phyloP scores from a whole-genome alignment of 163 green algal genomes.

The Chlorella variabilis region DNA sequence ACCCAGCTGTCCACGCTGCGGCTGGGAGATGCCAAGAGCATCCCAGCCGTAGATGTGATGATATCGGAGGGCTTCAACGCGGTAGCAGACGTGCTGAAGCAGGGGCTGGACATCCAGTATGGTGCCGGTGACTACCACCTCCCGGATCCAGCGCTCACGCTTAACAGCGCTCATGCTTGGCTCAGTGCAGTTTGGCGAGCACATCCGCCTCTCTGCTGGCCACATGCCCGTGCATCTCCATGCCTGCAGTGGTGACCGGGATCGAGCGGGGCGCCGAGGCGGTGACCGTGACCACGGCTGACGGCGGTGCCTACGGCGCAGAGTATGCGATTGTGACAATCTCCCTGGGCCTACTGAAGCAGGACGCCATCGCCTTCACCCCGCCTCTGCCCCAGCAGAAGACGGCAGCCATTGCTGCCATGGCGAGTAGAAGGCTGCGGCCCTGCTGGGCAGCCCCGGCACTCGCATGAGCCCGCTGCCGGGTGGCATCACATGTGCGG shows the following conservation, averaged over 20 bases:
- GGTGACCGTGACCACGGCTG: conserved; percentile 32
- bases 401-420: conserved; percentile 34
- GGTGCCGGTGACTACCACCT: background rate
- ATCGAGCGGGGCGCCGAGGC: background rate
- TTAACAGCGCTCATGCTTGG: no score
- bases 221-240: background rate
- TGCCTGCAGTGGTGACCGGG: conserved; percentile 16
- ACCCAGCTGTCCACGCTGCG: conserved; percentile 44
- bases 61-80: conserved; percentile 42
- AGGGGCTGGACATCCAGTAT: conserved; percentile 11
- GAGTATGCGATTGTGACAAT: conserved; percentile 46
- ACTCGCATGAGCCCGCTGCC: background rate
- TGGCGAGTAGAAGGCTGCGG: no score
- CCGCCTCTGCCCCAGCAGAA: conserved; percentile 47
- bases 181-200: no score
- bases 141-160: no score
- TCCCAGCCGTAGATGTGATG: conserved; percentile 51
- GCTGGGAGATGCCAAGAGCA: conserved; percentile 52
- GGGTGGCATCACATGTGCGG: background rate
- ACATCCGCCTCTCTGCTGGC: background rate
- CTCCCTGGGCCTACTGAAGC: conserved; percentile 52
- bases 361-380: conserved; percentile 17
- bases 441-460: no score
- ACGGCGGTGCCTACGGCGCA: conserved; percentile 7
- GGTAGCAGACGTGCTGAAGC: conserved; percentile 21